Evolutionary conservation across 2,329 filamentous ascomycete species (phyloP).

Genomic region (Diaporthe eres): DNA sequence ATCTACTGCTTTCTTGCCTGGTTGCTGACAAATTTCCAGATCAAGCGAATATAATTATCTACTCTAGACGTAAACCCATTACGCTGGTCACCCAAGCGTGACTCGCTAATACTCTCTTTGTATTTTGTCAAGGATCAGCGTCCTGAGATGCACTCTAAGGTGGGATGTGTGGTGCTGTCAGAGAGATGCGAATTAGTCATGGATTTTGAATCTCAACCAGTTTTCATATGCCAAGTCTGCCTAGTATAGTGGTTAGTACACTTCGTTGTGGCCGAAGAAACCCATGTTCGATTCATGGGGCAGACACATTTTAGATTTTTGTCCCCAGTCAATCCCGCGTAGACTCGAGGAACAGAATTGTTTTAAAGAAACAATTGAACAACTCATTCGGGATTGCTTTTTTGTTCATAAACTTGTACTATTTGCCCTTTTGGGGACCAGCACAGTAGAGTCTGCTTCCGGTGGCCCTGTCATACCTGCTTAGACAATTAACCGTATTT

Average conservation of each 20-base stretch:
- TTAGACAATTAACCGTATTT: constrained; percentile 5
- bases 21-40: not conserved
- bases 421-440: not conserved
- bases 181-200: too few species aligned
- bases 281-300: constrained; percentile 39
- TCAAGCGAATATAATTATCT: not conserved
- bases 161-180: not conserved
- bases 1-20: not conserved
- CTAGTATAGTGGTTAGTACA: constrained; percentile 39
- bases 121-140: not conserved
- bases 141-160: not conserved
- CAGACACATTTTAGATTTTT: constrained; percentile 5
- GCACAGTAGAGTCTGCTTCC: not conserved
- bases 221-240: not conserved
- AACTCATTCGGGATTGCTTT: not conserved
- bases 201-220: accelerated
- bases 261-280: constrained; percentile 38
- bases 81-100: not conserved
- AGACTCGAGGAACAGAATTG: too few species aligned
- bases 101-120: not conserved
- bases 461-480: not conserved
- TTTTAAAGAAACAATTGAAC: not conserved
- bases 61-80: not conserved
- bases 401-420: not conserved
- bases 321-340: too few species aligned